Evolutionary conservation across 371 early-diverging fungal species (phyloP), one percentile per base, ranked within the genome.

Genomic region (Dichotomocladium elegans): DNA sequence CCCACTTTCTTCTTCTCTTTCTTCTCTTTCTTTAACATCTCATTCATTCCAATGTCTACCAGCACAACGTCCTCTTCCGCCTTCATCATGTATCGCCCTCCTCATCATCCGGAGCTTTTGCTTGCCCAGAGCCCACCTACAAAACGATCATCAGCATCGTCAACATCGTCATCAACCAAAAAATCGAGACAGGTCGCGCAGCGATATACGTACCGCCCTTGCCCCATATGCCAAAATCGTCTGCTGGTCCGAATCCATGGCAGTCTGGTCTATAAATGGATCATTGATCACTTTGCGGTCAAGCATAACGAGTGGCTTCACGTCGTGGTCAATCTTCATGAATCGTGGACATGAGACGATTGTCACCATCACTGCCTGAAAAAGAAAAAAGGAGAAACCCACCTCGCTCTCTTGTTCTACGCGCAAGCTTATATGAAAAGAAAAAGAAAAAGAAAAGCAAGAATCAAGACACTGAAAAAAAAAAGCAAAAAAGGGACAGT

Each of bases 231-330:
- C 48, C 69, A 72, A 47, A 70, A 75, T 46, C 68, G 70, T 40
- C 49, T 75, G 14, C 55, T 75, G 27, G 76, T 75, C 28, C 61
- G 72, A 48, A 75, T 75, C 51, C 68, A 75, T 37, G 76, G 72
- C 14, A 64, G 64, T 25, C 64, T 72, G 57, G 72, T 75, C n/a
- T 61, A 72, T 50, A 75, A 75, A 45, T 75, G 72, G 72, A 70
- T 75, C 41, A 72, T 67, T 47, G 44, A 64, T 19, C 76, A 75
- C 45, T 75, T 75, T 46, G 66, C 75, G 19, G 66, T 61, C 21
- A 64, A 60, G 46, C 75, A 75, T 50, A 67, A 68, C 33, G 75
- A 75, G 61, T 69, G 69, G 65, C 66, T 75, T 53, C 75, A 75
- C 51, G 75, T 75, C 46, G 72, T 75, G 41, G 75, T 75, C 4